Evolutionary conservation across 73 alveolate genomes (phyloP).

Genomic region (Paramecium bursaria): DNA sequence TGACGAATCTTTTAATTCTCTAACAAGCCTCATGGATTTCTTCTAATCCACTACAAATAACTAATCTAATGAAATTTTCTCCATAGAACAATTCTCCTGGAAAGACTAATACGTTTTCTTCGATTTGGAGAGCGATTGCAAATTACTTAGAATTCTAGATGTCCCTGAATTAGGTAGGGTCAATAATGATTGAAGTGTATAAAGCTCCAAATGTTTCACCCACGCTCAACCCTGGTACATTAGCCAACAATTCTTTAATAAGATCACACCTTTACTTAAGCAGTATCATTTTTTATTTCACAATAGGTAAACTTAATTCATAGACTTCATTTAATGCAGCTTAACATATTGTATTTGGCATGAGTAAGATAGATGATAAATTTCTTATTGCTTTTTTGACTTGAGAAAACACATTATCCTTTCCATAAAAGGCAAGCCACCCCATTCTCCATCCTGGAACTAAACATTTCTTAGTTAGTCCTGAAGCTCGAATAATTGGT

Average conservation of each 20-base stretch:
- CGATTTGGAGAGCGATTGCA: conserved; percentile 53
- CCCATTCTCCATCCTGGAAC: conserved; percentile 74
- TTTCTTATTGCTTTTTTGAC: conserved; percentile 65
- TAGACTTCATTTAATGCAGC: conserved; percentile 48
- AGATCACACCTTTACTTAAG: conserved; percentile 41
- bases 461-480: conserved; percentile 64
- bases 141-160: conserved; percentile 57
- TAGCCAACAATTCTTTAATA: conserved; percentile 40
- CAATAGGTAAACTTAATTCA: conserved; percentile 50
- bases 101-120: conserved; percentile 63
- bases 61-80: conserved; percentile 58
- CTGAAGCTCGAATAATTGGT: conserved; percentile 58
- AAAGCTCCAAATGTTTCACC: conserved; percentile 70
- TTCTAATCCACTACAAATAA: conserved; percentile 56
- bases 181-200: conserved; percentile 53
- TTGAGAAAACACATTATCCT: conserved; percentile 43
- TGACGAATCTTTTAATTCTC: conserved; percentile 58
- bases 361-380: conserved; percentile 33
- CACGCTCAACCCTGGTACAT: conserved; percentile 63
- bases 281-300: conserved; percentile 61
- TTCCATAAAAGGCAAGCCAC: conserved; percentile 65
- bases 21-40: conserved; percentile 53
- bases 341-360: conserved; percentile 67
- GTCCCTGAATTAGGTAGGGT: conserved; percentile 37
- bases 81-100: conserved; percentile 71